phyloP scores from a whole-genome alignment of 257 asterid genomes.

The Salvia hispanica region DNA sequence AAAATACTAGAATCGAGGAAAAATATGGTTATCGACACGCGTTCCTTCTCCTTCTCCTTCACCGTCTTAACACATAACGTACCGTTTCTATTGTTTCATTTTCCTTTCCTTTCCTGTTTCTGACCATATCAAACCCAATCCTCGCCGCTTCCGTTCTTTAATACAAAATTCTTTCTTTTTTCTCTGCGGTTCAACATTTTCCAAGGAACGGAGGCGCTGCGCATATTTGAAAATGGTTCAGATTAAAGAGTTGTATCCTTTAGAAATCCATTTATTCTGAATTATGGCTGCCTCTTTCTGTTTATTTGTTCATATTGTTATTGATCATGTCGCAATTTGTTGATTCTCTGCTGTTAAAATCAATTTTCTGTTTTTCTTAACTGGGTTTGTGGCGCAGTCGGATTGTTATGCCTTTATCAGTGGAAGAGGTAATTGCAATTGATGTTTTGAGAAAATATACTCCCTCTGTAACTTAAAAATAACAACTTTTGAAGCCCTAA shows the following conservation, averaged over 20 bases:
- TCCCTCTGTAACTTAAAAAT: too few relatives aligned
- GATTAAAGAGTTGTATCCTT: constrained; percentile 92
- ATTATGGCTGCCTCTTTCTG: not conserved
- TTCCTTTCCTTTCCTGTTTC: not conserved
- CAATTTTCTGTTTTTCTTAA: constrained; percentile 20
- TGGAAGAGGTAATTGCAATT: constrained; percentile 71
- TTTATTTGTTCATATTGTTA: constrained; percentile 1
- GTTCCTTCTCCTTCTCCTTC: constrained; percentile 25
- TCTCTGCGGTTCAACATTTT: constrained; percentile 1
- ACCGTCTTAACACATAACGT: constrained; percentile 23
- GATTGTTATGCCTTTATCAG: constrained; percentile 81
- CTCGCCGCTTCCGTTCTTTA: constrained; percentile 25
- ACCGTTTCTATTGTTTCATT: not conserved
- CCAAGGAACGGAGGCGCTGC: constrained; percentile 25
- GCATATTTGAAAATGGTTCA: constrained; percentile 57
- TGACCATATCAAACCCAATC: constrained; percentile 12
- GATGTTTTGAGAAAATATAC: not conserved
- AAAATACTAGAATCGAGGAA: constrained; percentile 18
- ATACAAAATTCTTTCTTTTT: not conserved
- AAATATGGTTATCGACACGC: constrained; percentile 25
- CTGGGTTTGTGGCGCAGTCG: constrained; percentile 57
- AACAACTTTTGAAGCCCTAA: too few relatives aligned
- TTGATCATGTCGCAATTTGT: not conserved
- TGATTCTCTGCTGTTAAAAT: not conserved
- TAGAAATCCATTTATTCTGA: not conserved